These are phyloP conservation scores for Aspergillus fijiensis DNA, from an alignment of 2,329 filamentous ascomycete species.

Conservation along the genomic window DNA sequence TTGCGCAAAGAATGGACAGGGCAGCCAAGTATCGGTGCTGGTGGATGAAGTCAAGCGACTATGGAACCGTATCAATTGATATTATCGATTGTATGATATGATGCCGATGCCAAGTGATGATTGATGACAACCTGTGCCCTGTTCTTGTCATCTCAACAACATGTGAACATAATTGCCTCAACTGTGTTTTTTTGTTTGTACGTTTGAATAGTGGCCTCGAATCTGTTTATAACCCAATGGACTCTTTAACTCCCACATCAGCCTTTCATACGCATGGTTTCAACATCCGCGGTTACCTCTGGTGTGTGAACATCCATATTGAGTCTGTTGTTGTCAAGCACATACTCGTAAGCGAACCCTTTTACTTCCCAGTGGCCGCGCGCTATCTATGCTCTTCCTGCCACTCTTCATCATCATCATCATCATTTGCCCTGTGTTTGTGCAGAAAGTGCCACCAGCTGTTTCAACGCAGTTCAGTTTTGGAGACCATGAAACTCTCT, in stretches of 20 bases:
- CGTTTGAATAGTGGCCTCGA: neutral
- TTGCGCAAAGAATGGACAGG: constrained; percentile 66
- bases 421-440: too few relatives aligned
- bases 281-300: neutral
- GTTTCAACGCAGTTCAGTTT: too few relatives aligned
- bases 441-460: too few relatives aligned
- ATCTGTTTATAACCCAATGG: neutral
- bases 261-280: neutral
- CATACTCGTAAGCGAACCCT: too few relatives aligned
- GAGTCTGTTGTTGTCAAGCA: too few relatives aligned
- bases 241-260: neutral
- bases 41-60: constrained; percentile 74
- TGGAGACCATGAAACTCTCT: too few relatives aligned
- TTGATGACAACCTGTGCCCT: neutral
- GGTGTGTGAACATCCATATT: too few relatives aligned
- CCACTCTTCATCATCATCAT: too few relatives aligned
- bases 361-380: too few relatives aligned
- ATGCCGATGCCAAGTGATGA: constrained; percentile 1
- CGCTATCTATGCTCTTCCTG: too few relatives aligned
- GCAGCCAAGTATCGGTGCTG: constrained; percentile 57
- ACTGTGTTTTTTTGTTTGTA: neutral
- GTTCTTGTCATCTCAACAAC: neutral
- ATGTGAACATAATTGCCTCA: neutral
- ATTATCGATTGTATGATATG: neutral
- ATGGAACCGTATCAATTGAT: constrained; percentile 46